Evolutionary conservation across 179 eudicot species (phyloP), one percentile per base, ranked within the genome.

Genomic region (Camellia oleifera): DNA sequence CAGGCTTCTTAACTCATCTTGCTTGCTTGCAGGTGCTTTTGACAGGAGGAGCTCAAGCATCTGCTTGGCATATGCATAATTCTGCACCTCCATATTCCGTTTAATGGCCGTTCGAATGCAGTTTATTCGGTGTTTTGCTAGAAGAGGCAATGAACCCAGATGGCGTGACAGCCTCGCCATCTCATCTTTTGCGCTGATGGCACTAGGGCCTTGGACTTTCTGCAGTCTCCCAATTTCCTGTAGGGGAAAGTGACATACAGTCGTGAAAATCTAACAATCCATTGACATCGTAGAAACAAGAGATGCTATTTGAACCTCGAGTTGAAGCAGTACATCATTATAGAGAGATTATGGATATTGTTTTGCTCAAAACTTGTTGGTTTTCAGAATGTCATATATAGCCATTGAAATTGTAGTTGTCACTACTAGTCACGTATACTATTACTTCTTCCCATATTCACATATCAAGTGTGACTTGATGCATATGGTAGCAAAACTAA

Each of bases 141-240:
- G 92, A 80, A 96, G 97, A 77, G 99, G 99, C 72, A 96, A 84
- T 77, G 99, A 96, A 44, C 99, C 99, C n/a, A 96, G 87, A 82
- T 96, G 99, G 70, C 99, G 92, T 7, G 99, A 88, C 45, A 96
- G 80, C 81, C 99, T 86, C 50, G 92, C 98, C 96, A 96, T 96
- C 86, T 96, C 99, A 74, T 96, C 99, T 79, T 94, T 96, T 61
- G 99, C 99, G 72, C 98, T 96, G 77, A 96, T 88, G 78, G 99
- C 97, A 71, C 87, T 91, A 3, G 97, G 87, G 32, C 99, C 99
- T 80, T 92, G 94, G 44, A 96, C 99, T 87, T 81, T 92, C 73
- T 96, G 99, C 77, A 96, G 88, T 76, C 99, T 88, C 60, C 88
- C 94, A 50, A 96, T 91, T 96, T 96, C 99, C 99, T 95, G 90